phyloP scores from a whole-genome alignment of 2,329 filamentous ascomycete genomes.

The Diplodia corticola region DNA sequence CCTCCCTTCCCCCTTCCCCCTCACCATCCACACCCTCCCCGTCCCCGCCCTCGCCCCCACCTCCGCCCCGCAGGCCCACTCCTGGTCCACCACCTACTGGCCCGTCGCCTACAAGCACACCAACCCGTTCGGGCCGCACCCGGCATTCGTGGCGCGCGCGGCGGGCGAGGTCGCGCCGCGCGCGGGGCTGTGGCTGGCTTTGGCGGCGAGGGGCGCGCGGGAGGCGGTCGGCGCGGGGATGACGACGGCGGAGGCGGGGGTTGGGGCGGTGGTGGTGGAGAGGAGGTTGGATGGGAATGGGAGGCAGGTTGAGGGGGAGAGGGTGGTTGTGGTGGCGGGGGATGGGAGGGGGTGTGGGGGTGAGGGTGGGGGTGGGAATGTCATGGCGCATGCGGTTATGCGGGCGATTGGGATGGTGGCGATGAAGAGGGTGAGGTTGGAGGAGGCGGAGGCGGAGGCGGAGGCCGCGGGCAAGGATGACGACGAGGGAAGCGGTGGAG shows the following conservation, averaged over 20 bases:
- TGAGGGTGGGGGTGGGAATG: slow-evolving; percentile 70
- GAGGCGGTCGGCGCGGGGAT: slow-evolving; percentile 44
- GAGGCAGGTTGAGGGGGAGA: slow-evolving; percentile 43
- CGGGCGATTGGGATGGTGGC: slow-evolving; percentile 83
- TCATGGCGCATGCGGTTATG: slow-evolving; percentile 75
- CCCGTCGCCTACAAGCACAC: slow-evolving; percentile 83
- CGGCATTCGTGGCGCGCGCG: slow-evolving; percentile 68
- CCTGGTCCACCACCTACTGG: slow-evolving; percentile 79
- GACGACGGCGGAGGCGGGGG: slow-evolving; percentile 68
- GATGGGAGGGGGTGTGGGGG: slow-evolving; percentile 70
- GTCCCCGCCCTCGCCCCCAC: slow-evolving; percentile 75
- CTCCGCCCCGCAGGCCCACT: slow-evolving; percentile 70
- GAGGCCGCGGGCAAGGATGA: slow-evolving; percentile 24
- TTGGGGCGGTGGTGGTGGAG: slow-evolving; percentile 76
- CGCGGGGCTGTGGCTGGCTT: slow-evolving; percentile 64
- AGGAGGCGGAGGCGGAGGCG: not conserved
- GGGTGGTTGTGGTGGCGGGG: slow-evolving; percentile 71
- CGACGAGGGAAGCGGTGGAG: not conserved
- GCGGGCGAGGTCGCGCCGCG: slow-evolving; percentile 67
- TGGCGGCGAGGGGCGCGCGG: slow-evolving; percentile 65
- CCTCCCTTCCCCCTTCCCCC: slow-evolving; percentile 33
- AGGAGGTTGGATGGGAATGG: slow-evolving; percentile 33
- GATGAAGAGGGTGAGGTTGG: slow-evolving; percentile 49
- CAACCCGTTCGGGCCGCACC: slow-evolving; percentile 82
- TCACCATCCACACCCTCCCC: slow-evolving; percentile 63